Evolutionary conservation across 371 early-diverging fungal species (phyloP), one percentile per base, ranked within the genome.

Genomic region (Phascolomyces articulosus): DNA sequence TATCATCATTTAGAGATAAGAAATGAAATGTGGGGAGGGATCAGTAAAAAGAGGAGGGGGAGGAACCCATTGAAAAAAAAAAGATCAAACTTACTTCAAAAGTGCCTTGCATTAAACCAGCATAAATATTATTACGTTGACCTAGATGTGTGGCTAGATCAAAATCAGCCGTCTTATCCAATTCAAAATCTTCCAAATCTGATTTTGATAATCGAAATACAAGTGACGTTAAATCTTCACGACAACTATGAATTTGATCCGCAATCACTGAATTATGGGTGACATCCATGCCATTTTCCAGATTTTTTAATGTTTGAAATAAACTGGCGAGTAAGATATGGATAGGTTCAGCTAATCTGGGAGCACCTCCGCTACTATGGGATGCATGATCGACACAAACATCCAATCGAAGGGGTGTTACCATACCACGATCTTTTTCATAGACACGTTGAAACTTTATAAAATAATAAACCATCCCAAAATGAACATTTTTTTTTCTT

Each of bases 71-170:
- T n/a, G n/a, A n/a, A n/a, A n/a, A n/a, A n/a, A n/a, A n/a, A n/a
- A n/a, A n/a, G n/a, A n/a, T n/a, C n/a, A n/a, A n/a, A 6, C 64
- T 63, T 69, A 84, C 83, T 63, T 88, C 89, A 59, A 80, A 85
- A 26, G 74, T 69, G 8, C 86, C 85, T 20, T 79, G 58, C 28
- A 89, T 48, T 2, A 87, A 40, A 8, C 63, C 64, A 2, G 83
- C 81, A 28, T 74, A 79, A 53, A 76, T 73, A 48, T 80, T 78
- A 55, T 87, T 86, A 2, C 82, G 75, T 34, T 75, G 63, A 1
- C 89, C 89, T 10, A 73, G 64, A 53, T 75, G 72, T 23, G 81
- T 80, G 0, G 65, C 72, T 74, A 79, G 77, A 65, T 84, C 85
- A 55, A 82, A 85, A 15, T 74, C 86, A 4, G 86, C 73, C 2